phyloP scores from a whole-genome alignment of 2,329 filamentous ascomycete genomes.

The Cercospora zeina region DNA sequence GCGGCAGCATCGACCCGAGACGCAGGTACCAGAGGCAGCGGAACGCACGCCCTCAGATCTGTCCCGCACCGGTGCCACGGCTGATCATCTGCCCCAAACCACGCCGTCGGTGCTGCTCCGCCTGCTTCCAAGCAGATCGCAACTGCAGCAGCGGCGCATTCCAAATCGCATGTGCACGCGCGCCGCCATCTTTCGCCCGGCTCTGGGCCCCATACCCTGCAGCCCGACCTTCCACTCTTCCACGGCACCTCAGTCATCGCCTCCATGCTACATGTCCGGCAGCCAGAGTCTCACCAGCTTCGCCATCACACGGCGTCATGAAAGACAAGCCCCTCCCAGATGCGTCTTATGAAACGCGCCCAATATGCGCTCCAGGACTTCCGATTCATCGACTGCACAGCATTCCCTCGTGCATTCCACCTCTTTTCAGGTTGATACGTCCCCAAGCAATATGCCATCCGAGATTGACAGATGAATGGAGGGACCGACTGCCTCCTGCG shows the following conservation, averaged over 20 bases:
- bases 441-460: too few species aligned
- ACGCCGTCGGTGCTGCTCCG: constrained; percentile 8
- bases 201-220: not conserved
- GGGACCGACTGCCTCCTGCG: too few species aligned
- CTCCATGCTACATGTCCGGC: too few species aligned
- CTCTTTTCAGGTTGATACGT: too few species aligned
- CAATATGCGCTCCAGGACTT: not conserved
- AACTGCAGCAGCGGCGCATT: too few species aligned
- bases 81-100: constrained; percentile 17
- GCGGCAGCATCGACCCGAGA: constrained; percentile 12
- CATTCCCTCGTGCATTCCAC: not conserved
- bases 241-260: not conserved
- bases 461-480: too few species aligned
- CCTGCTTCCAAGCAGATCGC: not conserved
- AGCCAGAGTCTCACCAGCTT: too few species aligned
- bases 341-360: not conserved
- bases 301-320: too few species aligned
- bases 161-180: not conserved
- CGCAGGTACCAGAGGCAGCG: constrained; percentile 19
- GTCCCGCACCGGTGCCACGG: constrained; percentile 11
- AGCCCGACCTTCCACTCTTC: not conserved
- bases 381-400: not conserved
- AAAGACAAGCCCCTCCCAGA: not conserved
- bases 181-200: not conserved
- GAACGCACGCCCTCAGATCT: constrained; percentile 8